Evolutionary conservation across 495 filamentous ascomycete species (phyloP).

Genomic region (Podospora pseudocomata): DNA sequence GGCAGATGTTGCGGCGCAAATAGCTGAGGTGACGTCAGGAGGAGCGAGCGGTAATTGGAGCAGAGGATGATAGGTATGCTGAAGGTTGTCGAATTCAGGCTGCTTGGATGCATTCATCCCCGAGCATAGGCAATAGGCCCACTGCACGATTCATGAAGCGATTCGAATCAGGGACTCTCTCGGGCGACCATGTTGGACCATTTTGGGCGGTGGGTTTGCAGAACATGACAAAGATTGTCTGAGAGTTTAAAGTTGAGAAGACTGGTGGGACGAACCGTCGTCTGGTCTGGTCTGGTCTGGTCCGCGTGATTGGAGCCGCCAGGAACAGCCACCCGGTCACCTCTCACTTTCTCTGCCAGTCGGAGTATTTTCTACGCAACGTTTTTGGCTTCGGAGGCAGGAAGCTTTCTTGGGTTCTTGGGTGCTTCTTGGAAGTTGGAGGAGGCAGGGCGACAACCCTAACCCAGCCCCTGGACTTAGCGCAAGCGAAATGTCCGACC

Average conservation of each 20-base stretch:
- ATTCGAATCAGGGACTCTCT: not conserved
- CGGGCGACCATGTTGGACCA: not conserved
- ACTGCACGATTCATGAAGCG: constrained; percentile 4
- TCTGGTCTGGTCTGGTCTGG: too few species aligned
- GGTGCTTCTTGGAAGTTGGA: too few species aligned
- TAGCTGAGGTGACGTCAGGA: not conserved
- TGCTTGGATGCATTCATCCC: not conserved
- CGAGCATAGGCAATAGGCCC: not conserved
- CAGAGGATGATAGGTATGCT: not conserved
- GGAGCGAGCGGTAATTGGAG: not conserved
- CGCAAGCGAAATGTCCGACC: not conserved
- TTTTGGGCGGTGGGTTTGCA: not conserved
- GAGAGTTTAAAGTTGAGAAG: not conserved
- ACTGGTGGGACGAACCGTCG: too few species aligned
- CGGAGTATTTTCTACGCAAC: too few species aligned
- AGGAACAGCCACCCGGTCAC: not conserved
- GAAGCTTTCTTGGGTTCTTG: too few species aligned
- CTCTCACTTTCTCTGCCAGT: too few species aligned
- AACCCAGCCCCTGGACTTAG: not conserved
- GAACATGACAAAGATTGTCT: not conserved
- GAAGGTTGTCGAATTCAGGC: not conserved
- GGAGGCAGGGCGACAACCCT: not conserved
- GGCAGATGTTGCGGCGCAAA: not conserved
- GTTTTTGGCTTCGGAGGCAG: too few species aligned
- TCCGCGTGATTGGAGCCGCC: not conserved